phyloP scores from a whole-genome alignment of 73 alveolate species.

The Tetrahymena thermophila region DNA sequence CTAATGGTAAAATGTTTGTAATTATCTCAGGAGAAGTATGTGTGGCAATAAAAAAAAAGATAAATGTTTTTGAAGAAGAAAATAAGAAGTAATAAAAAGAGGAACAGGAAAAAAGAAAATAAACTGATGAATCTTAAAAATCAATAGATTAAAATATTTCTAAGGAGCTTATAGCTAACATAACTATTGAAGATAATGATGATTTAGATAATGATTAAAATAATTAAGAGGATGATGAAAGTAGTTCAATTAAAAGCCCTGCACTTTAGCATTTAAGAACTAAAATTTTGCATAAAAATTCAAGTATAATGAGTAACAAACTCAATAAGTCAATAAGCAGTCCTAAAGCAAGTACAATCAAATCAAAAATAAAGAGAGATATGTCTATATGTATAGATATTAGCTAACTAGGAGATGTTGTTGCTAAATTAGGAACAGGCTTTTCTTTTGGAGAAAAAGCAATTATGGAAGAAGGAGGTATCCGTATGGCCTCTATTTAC shows the following conservation, averaged over 20 bases:
- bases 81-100: neutral
- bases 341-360: neutral
- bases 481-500: neutral
- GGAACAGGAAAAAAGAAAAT: neutral
- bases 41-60: neutral
- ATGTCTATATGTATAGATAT: neutral
- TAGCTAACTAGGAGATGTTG: neutral
- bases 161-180: neutral
- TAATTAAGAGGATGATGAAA: neutral
- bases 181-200: neutral
- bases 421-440: neutral
- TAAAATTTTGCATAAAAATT: neutral
- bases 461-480: neutral
- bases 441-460: neutral
- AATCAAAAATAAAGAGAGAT: neutral
- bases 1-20: neutral
- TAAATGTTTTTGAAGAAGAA: neutral
- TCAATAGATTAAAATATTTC: neutral
- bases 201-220: neutral
- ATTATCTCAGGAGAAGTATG: neutral
- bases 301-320: neutral
- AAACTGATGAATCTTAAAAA: neutral
- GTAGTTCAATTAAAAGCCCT: neutral
- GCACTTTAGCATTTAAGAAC: neutral
- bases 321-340: neutral